Conservation (phyloP, 352 stramenopile genomes). For the Elongisporangium prolatum region DNA sequence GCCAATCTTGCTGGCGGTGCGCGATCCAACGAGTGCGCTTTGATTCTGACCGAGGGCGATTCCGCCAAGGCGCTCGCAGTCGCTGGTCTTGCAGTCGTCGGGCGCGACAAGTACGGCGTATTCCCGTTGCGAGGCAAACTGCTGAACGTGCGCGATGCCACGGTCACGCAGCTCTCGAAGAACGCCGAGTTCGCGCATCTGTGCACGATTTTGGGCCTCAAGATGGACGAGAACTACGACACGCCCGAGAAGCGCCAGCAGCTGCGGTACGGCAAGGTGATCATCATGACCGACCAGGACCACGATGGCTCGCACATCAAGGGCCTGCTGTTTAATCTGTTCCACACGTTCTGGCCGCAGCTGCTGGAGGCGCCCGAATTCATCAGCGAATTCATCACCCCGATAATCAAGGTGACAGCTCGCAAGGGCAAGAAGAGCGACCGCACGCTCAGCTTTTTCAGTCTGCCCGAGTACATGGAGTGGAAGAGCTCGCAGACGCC, state of each 20-base stretch:
- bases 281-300: slow-evolving; percentile 99
- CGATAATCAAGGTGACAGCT: slow-evolving; percentile 96
- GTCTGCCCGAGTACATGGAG: slow-evolving; percentile 94
- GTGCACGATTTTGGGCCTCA: slow-evolving; percentile 97
- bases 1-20: slow-evolving; percentile 95
- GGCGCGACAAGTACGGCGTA: slow-evolving; percentile 97
- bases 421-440: slow-evolving; percentile 72
- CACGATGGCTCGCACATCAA: slow-evolving; percentile 99
- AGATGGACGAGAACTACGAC: slow-evolving; percentile 94
- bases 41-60: slow-evolving; percentile 99
- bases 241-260: slow-evolving; percentile 84
- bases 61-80: slow-evolving; percentile 99
- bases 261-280: slow-evolving; percentile 98
- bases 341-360: slow-evolving; percentile 98
- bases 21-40: slow-evolving; percentile 88
- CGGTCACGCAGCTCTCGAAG: slow-evolving; percentile 82
- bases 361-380: slow-evolving; percentile 94
- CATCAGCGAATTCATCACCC: slow-evolving; percentile 99
- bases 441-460: slow-evolving; percentile 93
- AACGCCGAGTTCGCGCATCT: slow-evolving; percentile 96
- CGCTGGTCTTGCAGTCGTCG: slow-evolving; percentile 97
- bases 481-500: slow-evolving; percentile 84
- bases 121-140: slow-evolving; percentile 98
- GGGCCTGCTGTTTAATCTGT: slow-evolving; percentile 98
- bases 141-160: slow-evolving; percentile 88